These are phyloP conservation scores for Podaxis sp. DNA, from an alignment of 768 basidiomycete species.

Conservation along the genomic window DNA sequence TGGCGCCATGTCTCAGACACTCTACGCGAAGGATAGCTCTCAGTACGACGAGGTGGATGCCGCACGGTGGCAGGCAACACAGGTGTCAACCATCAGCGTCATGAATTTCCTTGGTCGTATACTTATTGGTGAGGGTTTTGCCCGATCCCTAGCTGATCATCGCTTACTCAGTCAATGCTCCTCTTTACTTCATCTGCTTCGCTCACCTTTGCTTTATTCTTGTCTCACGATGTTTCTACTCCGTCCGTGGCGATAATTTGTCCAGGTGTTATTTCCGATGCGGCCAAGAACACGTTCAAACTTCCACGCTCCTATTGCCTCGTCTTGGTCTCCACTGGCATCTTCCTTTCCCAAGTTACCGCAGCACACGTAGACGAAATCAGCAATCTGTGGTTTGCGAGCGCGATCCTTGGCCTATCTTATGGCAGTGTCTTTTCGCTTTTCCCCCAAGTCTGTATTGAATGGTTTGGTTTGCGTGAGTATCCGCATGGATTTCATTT, in stretches of 20 bases:
- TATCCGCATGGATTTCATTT: slow-evolving; percentile 17
- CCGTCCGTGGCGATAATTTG: not conserved
- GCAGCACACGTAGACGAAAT: slow-evolving; percentile 57
- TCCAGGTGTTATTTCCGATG: slow-evolving; percentile 69
- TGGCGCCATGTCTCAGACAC: slow-evolving; percentile 69
- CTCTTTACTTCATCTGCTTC: not conserved
- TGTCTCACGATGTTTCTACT: not conserved
- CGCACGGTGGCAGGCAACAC: slow-evolving; percentile 74
- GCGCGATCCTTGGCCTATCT: slow-evolving; percentile 54
- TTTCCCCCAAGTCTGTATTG: slow-evolving; percentile 73
- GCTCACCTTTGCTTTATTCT: not conserved
- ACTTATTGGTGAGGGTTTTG: slow-evolving; percentile 52
- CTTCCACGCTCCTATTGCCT: slow-evolving; percentile 70
- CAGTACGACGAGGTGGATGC: slow-evolving; percentile 68
- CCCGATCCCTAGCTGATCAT: not conserved
- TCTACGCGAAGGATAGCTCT: slow-evolving; percentile 55
- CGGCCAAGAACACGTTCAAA: slow-evolving; percentile 49
- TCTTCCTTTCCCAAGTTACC: slow-evolving; percentile 71
- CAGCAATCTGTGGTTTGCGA: slow-evolving; percentile 61
- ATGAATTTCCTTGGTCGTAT: slow-evolving; percentile 82
- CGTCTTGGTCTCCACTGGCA: slow-evolving; percentile 61
- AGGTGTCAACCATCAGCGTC: slow-evolving; percentile 81
- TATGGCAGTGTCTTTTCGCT: slow-evolving; percentile 75
- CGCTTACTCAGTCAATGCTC: not conserved
- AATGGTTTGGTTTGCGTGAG: slow-evolving; percentile 88